Evolutionary conservation across 2,329 filamentous ascomycete species (phyloP).

Genomic region (Orbilia ellipsospora): DNA sequence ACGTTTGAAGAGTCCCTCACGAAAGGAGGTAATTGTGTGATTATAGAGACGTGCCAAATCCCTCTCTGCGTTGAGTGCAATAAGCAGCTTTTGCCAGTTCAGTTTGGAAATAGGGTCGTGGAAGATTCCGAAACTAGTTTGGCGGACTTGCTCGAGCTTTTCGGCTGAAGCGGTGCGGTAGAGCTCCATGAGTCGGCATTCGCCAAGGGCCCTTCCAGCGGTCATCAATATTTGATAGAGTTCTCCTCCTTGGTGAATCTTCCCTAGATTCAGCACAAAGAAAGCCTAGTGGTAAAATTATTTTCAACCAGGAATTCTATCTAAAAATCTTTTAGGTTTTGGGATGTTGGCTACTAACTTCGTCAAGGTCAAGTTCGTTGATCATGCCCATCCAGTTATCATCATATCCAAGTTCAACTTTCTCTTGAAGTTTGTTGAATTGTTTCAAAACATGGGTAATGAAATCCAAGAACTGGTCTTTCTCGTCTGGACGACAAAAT

Average conservation of each 20-base stretch:
- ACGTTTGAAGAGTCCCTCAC: background rate
- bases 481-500: background rate
- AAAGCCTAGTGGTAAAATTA: slow-evolving; percentile 18
- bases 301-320: background rate
- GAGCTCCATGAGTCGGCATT: slow-evolving; percentile 23
- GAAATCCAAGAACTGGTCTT: slow-evolving; percentile 38
- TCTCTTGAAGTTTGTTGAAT: slow-evolving; percentile 26
- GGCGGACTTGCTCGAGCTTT: slow-evolving; percentile 8
- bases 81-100: slow-evolving; percentile 23
- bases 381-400: slow-evolving; percentile 37
- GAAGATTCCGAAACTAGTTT: slow-evolving; percentile 23
- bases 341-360: slow-evolving; percentile 10
- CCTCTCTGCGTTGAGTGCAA: slow-evolving; percentile 13
- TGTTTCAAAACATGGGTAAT: slow-evolving; percentile 32
- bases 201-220: slow-evolving; percentile 13
- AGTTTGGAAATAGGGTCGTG: background rate
- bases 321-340: background rate
- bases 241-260: slow-evolving; percentile 43
- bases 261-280: slow-evolving; percentile 36
- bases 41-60: background rate
- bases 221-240: slow-evolving; percentile 41
- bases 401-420: slow-evolving; percentile 21
- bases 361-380: slow-evolving; percentile 41
- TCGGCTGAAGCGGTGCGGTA: slow-evolving; percentile 11
- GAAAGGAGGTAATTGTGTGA: slow-evolving; percentile 2